phyloP scores from a whole-genome alignment of 495 filamentous ascomycete genomes.

The Massariosphaeria phaeospora region DNA sequence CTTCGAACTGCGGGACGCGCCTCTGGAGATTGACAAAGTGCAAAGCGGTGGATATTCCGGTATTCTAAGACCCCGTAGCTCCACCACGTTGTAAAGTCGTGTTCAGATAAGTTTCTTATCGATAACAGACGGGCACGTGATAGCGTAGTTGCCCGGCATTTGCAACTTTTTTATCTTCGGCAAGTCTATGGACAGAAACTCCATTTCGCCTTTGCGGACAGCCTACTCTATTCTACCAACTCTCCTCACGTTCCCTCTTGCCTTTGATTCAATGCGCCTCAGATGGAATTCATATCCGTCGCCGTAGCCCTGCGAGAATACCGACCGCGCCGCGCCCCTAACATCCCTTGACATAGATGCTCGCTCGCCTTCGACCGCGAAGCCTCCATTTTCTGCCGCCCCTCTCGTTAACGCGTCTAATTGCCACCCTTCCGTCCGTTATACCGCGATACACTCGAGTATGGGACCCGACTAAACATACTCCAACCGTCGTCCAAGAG shows the following conservation, averaged over 20 bases:
- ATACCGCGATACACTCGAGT: background rate
- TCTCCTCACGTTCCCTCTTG: background rate
- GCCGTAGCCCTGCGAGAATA: background rate
- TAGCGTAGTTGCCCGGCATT: too few relatives aligned
- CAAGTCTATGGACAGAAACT: too few relatives aligned
- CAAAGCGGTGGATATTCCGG: too few relatives aligned
- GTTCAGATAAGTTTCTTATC: too few relatives aligned
- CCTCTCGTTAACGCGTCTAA: background rate
- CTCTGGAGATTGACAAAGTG: too few relatives aligned
- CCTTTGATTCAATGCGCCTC: background rate
- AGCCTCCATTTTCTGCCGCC: background rate
- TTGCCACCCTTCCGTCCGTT: background rate
- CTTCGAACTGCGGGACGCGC: too few relatives aligned
- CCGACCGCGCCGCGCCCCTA: background rate
- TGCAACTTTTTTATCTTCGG: too few relatives aligned
- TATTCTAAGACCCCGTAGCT: too few relatives aligned
- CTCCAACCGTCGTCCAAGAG: background rate
- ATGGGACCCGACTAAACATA: slow-evolving; percentile 12
- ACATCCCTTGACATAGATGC: background rate
- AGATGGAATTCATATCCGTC: background rate
- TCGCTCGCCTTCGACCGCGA: background rate
- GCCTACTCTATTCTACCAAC: background rate
- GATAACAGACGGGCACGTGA: too few relatives aligned
- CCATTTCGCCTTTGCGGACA: too few relatives aligned
- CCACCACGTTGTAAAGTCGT: too few relatives aligned